Percentiles rank a stretch among this genome's conserved stretches.
Evolutionary conservation across 345 rosid genomes (phyloP).

Genomic region (Balakata baccata): DNA sequence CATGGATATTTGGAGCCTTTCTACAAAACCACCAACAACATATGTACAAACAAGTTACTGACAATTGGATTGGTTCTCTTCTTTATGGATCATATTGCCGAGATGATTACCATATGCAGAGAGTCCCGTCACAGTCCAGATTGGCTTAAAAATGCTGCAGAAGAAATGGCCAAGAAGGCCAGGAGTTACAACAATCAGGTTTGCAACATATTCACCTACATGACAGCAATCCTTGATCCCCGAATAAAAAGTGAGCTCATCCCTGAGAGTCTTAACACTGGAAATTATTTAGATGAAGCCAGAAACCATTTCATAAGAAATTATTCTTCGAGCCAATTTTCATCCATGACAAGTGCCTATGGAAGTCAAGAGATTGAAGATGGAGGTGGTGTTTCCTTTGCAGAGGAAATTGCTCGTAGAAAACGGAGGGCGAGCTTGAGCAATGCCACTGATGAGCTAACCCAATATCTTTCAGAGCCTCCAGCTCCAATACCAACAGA

Average conservation of each 20-base stretch:
- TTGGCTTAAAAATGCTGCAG: constrained; percentile 78
- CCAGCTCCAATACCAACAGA: constrained; percentile 80
- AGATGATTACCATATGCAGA: constrained; percentile 62
- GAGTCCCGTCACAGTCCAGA: constrained; percentile 71
- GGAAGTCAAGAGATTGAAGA: constrained; percentile 74
- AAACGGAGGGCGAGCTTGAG: constrained; percentile 77
- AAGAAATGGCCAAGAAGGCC: constrained; percentile 82
- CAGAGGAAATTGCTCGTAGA: constrained; percentile 87
- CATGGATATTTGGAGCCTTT: constrained; percentile 81
- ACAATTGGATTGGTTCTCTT: constrained; percentile 80
- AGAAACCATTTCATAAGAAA: constrained; percentile 67
- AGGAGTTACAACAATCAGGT: constrained; percentile 67
- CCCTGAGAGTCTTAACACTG: constrained; percentile 67
- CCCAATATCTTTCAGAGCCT: constrained; percentile 85
- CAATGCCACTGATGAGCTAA: constrained; percentile 72
- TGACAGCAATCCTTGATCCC: constrained; percentile 86
- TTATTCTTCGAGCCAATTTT: constrained; percentile 61
- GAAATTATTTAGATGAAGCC: constrained; percentile 80
- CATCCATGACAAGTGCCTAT: constrained; percentile 51
- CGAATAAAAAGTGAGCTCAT: constrained; percentile 82
- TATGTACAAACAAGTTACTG: constrained; percentile 68
- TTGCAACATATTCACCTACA: constrained; percentile 75
- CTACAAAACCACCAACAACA: constrained; percentile 70
- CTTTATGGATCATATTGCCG: constrained; percentile 94
- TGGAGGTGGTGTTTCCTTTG: constrained; percentile 74